phyloP scores from a whole-genome alignment of 352 stramenopile genomes.

The Phytophthora ramorum region DNA sequence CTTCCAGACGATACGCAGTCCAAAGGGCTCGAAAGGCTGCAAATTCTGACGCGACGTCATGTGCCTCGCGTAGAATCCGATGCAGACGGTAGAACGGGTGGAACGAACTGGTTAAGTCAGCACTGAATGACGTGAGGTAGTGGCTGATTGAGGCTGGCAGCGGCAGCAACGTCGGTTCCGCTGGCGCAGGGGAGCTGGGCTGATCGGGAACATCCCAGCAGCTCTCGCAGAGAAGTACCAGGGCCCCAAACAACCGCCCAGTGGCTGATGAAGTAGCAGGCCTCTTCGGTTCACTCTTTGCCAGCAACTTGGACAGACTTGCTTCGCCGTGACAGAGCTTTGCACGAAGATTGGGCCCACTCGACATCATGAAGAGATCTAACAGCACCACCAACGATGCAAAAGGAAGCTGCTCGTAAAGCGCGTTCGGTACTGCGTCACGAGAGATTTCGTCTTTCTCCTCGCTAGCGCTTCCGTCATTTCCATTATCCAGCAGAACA shows the following conservation, averaged over 20 bases:
- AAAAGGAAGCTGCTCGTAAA: conserved; percentile 57
- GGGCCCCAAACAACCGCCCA: conserved; percentile 45
- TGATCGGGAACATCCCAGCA: background rate
- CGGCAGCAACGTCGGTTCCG: background rate
- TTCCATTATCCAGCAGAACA: conserved; percentile 31
- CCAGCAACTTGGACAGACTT: conserved; percentile 40
- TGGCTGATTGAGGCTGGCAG: conserved; percentile 1
- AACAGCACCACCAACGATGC: conserved; percentile 54
- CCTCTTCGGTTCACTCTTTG: background rate
- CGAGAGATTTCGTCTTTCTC: background rate
- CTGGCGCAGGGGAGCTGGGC: background rate
- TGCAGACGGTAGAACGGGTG: conserved; percentile 66
- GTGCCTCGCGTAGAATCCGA: conserved; percentile 20
- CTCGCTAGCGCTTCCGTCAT: background rate
- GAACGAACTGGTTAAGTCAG: conserved; percentile 47
- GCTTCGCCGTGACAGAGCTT: conserved; percentile 81
- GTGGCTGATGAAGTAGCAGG: conserved; percentile 16
- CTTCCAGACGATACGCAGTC: conserved; percentile 26
- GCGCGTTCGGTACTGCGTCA: conserved; percentile 33
- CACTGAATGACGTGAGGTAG: conserved; percentile 30
- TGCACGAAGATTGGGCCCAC: conserved; percentile 66
- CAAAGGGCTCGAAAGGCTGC: conserved; percentile 30
- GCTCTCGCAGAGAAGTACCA: conserved; percentile 37
- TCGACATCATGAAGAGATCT: conserved; percentile 83
- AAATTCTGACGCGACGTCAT: conserved; percentile 30